phyloP scores from a whole-genome alignment of 1,284 basidiomycete species.

The Cyathus olla region DNA sequence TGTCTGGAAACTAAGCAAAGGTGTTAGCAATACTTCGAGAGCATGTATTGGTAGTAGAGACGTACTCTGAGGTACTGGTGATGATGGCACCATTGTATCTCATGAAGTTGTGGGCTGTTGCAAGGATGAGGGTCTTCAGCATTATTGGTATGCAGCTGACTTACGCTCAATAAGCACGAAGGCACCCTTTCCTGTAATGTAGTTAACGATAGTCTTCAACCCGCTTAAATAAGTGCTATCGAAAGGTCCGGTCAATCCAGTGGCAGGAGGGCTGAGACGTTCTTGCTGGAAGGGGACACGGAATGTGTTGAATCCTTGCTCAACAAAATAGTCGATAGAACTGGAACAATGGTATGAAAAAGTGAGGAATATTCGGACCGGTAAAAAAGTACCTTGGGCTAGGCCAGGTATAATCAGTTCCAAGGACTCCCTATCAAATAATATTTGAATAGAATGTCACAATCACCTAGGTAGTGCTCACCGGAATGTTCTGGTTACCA shows the following conservation, averaged over 20 bases:
- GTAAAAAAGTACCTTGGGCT: slow-evolving; percentile 39
- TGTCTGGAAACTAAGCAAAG: slow-evolving; percentile 56
- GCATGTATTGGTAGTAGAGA: slow-evolving; percentile 7
- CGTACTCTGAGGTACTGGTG: slow-evolving; percentile 59
- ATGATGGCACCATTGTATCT: slow-evolving; percentile 64
- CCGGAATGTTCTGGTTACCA: slow-evolving; percentile 59
- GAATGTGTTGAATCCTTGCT: slow-evolving; percentile 72
- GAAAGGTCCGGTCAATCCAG: slow-evolving; percentile 66
- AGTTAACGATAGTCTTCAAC: slow-evolving; percentile 63
- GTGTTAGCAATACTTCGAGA: slow-evolving; percentile 3
- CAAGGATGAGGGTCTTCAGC: no score
- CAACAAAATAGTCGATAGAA: slow-evolving; percentile 57
- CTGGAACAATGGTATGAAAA: slow-evolving; percentile 6
- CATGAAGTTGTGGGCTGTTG: slow-evolving; percentile 68
- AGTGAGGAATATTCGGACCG: not conserved
- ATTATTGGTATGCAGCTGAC: slow-evolving; percentile 17
- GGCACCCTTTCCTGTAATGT: slow-evolving; percentile 70
- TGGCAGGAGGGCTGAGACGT: slow-evolving; percentile 61
- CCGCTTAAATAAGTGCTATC: slow-evolving; percentile 63
- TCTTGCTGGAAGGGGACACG: slow-evolving; percentile 71
- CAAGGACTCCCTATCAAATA: slow-evolving; percentile 44
- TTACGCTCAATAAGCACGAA: slow-evolving; percentile 67
- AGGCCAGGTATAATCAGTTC: slow-evolving; percentile 62
- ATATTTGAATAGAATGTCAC: slow-evolving; percentile 9
- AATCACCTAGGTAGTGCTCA: no score